Conservation (phyloP, 2,329 filamentous ascomycete species). For the Graphiopsis chlorocephala region DNA sequence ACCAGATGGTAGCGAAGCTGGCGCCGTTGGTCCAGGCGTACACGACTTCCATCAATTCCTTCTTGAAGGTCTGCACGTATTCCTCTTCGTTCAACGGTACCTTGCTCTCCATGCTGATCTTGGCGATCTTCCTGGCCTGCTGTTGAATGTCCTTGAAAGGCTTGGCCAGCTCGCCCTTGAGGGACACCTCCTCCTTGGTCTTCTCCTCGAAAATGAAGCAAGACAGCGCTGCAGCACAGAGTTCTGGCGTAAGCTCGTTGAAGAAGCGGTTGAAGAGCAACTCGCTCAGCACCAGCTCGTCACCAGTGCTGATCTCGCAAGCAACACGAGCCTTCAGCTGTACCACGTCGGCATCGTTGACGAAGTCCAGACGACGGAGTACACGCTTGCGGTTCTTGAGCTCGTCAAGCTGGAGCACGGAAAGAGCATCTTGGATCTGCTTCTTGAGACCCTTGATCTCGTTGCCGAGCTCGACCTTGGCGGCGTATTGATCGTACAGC, state of each 20-base stretch:
- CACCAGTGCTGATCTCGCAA: constrained; percentile 95
- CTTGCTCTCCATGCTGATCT: constrained; percentile 93
- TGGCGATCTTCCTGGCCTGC: constrained; percentile 84
- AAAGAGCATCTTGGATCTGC: constrained; percentile 78
- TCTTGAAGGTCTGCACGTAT: constrained; percentile 85
- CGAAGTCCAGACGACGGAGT: constrained; percentile 87
- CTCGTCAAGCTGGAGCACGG: constrained; percentile 90
- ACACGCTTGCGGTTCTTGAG: constrained; percentile 95
- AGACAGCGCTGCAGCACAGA: constrained; percentile 80
- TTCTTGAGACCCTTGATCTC: constrained; percentile 88
- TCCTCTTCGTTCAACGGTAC: constrained; percentile 91
- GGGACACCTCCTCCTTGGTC: constrained; percentile 66
- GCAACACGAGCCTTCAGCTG: constrained; percentile 96
- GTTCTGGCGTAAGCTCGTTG: constrained; percentile 87
- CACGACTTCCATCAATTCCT: constrained; percentile 95
- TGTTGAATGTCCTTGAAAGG: constrained; percentile 82
- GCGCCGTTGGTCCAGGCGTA: constrained; percentile 87
- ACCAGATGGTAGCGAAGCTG: constrained; percentile 93
- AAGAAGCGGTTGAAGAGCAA: constrained; percentile 97
- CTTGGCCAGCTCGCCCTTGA: constrained; percentile 83
- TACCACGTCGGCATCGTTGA: constrained; percentile 92
- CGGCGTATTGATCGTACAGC: constrained; percentile 82
- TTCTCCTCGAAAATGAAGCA: constrained; percentile 99
- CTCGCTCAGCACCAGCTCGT: constrained; percentile 90
- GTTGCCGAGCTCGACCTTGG: constrained; percentile 71